phyloP scores from a whole-genome alignment of 768 basidiomycete species.

The Rhodocollybia butyracea region DNA sequence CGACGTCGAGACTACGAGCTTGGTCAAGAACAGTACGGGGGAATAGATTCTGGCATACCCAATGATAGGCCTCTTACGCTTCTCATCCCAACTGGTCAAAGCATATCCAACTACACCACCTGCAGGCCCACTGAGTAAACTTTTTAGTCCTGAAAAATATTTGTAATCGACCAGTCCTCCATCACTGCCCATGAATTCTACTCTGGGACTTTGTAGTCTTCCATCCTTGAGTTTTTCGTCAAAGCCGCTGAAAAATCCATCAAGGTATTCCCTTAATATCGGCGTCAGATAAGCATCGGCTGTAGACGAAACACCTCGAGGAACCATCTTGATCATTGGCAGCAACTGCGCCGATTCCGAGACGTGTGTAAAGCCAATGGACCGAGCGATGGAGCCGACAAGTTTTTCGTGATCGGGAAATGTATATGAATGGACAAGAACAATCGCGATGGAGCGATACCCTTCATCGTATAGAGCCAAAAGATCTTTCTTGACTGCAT shows the following conservation, averaged over 20 bases:
- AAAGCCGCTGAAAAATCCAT: conserved; percentile 90
- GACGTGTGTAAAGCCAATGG: conserved; percentile 86
- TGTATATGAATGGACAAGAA: conserved; percentile 90
- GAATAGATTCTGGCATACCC: conserved; percentile 48
- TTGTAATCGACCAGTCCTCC: conserved; percentile 77
- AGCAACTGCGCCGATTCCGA: conserved; percentile 86
- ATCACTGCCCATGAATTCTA: conserved; percentile 96
- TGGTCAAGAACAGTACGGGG: conserved; percentile 2
- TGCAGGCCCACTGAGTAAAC: conserved; percentile 89
- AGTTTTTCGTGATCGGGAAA: conserved; percentile 81
- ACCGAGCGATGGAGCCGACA: conserved; percentile 69
- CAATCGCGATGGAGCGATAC: conserved; percentile 85
- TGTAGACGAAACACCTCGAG: conserved; percentile 87
- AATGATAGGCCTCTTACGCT: conserved; percentile 71
- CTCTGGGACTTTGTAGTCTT: conserved; percentile 55
- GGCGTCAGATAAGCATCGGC: conserved; percentile 97
- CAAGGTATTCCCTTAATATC: conserved; percentile 77
- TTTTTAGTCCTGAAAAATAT: conserved; percentile 91
- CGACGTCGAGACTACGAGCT: conserved; percentile 72
- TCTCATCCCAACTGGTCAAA: conserved; percentile 84
- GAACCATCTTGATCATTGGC: conserved; percentile 95
- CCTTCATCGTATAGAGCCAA: conserved; percentile 74
- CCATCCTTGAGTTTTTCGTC: conserved; percentile 70
- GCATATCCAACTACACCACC: conserved; percentile 97
- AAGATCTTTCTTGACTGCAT: conserved; percentile 55